Conservation (phyloP, 768 basidiomycete genomes). For the Boletus huronensis region DNA sequence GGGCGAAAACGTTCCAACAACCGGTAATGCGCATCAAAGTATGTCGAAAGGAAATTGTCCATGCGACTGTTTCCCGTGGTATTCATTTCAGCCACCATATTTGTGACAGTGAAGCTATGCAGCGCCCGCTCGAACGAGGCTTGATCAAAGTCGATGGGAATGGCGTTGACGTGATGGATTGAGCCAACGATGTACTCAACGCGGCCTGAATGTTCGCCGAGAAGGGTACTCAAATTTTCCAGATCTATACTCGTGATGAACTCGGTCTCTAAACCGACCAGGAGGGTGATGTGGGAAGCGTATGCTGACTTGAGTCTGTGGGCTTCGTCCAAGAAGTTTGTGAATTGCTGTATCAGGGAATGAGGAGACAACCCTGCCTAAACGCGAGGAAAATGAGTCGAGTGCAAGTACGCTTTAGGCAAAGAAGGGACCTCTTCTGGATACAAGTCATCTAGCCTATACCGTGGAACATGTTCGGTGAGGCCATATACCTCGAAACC, state of each 20-base stretch:
- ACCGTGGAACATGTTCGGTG: slow-evolving; percentile 92
- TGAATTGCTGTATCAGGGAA: slow-evolving; percentile 61
- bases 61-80: slow-evolving; percentile 28
- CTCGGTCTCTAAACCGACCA: slow-evolving; percentile 93
- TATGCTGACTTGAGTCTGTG: slow-evolving; percentile 67
- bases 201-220: slow-evolving; percentile 43
- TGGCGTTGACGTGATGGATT: slow-evolving; percentile 82
- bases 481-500: slow-evolving; percentile 82
- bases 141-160: slow-evolving; percentile 91
- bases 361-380: slow-evolving; percentile 55
- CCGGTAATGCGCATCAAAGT: slow-evolving; percentile 83
- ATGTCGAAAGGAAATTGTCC: slow-evolving; percentile 54
- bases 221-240: slow-evolving; percentile 48
- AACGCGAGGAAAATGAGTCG: slow-evolving; percentile 15
- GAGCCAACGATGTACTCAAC: slow-evolving; percentile 92
- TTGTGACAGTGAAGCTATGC: slow-evolving; percentile 37
- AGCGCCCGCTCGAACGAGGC: slow-evolving; percentile 65
- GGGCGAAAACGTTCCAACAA: slow-evolving; percentile 71
- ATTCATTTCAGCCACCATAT: slow-evolving; percentile 23
- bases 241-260: slow-evolving; percentile 72
- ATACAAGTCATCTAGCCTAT: slow-evolving; percentile 77
- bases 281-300: slow-evolving; percentile 61
- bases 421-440: slow-evolving; percentile 80
- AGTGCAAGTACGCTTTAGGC: slow-evolving; percentile 3
- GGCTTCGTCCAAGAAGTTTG: slow-evolving; percentile 73